These are phyloP conservation scores for Blepharisma stoltei DNA, from an alignment of 73 alveolate species.

Conservation along the genomic window DNA sequence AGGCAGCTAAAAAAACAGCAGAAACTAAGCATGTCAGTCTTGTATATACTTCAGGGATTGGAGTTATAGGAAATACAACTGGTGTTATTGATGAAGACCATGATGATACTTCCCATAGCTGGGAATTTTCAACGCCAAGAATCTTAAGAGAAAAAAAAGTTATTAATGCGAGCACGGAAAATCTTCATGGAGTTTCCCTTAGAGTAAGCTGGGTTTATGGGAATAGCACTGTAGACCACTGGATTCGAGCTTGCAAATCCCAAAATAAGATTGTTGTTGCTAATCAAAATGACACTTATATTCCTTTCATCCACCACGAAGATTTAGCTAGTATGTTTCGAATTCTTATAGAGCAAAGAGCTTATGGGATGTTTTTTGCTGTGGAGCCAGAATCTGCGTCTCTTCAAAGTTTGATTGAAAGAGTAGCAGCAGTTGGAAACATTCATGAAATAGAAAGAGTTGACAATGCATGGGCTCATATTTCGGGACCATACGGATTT, in stretches of 20 bases:
- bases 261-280: neutral
- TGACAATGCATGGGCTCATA: neutral
- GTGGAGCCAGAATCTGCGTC: neutral
- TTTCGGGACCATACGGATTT: neutral
- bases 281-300: neutral
- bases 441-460: conserved; percentile 10
- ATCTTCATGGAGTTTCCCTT: neutral
- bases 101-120: too few relatives aligned
- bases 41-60: too few relatives aligned
- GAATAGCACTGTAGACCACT: neutral
- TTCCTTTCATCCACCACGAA: neutral
- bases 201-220: neutral
- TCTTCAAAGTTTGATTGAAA: neutral
- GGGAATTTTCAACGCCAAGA: too few relatives aligned
- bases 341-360: conserved; percentile 3
- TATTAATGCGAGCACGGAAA: neutral
- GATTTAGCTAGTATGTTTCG: neutral
- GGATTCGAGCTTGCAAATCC: neutral
- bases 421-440: neutral
- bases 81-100: too few relatives aligned
- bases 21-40: too few relatives aligned
- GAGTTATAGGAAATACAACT: too few relatives aligned
- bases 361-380: neutral
- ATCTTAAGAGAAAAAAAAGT: too few relatives aligned
- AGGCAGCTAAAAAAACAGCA: too few relatives aligned